A percentile compares a stretch with the other conserved stretches of the same genome.
Evolutionary conservation across 257 asterid genomes (phyloP).

Genomic region (Rehmannia glutinosa): DNA sequence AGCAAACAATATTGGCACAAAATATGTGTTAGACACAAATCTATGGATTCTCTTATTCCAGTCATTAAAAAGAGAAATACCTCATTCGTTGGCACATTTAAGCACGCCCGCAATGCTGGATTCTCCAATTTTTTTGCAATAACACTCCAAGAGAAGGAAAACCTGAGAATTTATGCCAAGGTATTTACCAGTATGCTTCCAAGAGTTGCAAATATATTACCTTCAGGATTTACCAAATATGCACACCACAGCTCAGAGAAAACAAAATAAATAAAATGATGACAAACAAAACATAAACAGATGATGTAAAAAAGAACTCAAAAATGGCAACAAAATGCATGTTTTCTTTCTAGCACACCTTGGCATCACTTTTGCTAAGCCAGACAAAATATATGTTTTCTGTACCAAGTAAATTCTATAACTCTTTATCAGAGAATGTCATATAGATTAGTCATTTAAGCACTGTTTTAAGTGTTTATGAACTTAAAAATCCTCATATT

Average conservation of each 20-base stretch:
- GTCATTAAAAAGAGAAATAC: slow-evolving; percentile 34
- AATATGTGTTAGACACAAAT: slow-evolving; percentile 4
- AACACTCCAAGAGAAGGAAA: slow-evolving; percentile 92
- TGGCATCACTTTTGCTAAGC: slow-evolving; percentile 6
- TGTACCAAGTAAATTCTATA: not conserved
- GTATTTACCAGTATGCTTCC: not conserved
- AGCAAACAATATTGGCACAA: not conserved
- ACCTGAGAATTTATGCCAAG: slow-evolving; percentile 48
- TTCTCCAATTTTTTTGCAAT: slow-evolving; percentile 92
- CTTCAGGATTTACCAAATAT: slow-evolving; percentile 11
- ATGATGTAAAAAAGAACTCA: not conserved
- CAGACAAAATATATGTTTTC: too few relatives aligned
- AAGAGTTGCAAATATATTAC: slow-evolving; percentile 1
- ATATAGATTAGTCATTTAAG: not conserved
- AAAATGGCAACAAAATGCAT: not conserved
- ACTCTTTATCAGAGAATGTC: not conserved
- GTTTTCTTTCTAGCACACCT: slow-evolving; percentile 6
- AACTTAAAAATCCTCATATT: not conserved
- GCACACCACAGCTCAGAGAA: not conserved
- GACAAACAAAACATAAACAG: not conserved
- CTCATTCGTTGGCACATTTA: slow-evolving; percentile 83
- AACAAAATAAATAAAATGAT: not conserved
- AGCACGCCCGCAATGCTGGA: slow-evolving; percentile 91
- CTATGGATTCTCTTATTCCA: slow-evolving; percentile 5
- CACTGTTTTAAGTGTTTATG: not conserved